Base-by-base conservation (phyloP, 495 filamentous ascomycete species). In the Xylaria bambusicola region DNA sequence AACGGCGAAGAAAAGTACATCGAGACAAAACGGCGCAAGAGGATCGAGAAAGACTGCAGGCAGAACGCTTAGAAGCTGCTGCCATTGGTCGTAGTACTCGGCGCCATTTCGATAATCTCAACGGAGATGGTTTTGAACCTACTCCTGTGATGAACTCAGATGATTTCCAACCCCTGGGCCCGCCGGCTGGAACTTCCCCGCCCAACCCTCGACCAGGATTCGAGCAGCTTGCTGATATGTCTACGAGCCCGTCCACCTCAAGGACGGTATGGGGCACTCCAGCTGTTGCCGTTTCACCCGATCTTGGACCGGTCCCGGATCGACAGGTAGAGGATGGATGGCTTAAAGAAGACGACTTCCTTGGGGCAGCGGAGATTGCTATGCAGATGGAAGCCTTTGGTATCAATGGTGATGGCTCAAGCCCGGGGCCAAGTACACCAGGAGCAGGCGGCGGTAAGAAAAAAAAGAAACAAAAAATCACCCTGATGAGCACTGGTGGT, bases 391-490 rank as follows among this genome's bases (percentile, higher is more conserved):
- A 81, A 62, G 75, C 72, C 5, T 49, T 81, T 15, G 66, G 68
- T 1, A 20, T 80, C 12, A 75, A 78, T 46, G 61, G 63, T 51
- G 56, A 63, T 60, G 41, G 56, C 21, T 56, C 56, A 20, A 24
- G 48, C 2, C 38, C 57, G 44, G 60, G 66, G 12, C 54, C 68
- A 13, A 62, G 62, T 49, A 65, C 47, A 23, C 51, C 50, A 8
- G 56, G 69, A 62, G 42, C 66, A 44, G 49, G 62, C 40, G 72
- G 68, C 6, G 75, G 75, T 48, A 80, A 80, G 52, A 92, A 90
- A 76, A 96, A 93, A 79, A 97, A 95, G 76, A 86, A 83, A 52
- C 92, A 95, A 77, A 94, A 95, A 79, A 97, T 97, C 51, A 97
- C 91, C 9, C 70, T 97, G 56, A 97, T 97, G 92, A 92, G 90